Evolutionary conservation across 306 rosid species (phyloP).

Genomic region (Geum urbanum): DNA sequence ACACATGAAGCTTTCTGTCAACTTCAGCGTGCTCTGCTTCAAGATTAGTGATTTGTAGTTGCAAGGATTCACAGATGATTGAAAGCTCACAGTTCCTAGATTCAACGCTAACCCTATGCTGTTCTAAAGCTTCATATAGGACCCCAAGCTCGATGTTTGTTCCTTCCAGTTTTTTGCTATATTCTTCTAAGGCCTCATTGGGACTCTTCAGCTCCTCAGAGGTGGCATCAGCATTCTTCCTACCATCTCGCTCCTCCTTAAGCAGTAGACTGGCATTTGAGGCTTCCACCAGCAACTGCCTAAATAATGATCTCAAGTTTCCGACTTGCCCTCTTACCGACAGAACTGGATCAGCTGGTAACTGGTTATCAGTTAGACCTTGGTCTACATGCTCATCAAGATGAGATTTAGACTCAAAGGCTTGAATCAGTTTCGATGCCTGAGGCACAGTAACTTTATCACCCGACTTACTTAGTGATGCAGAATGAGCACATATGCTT

Average conservation of each 20-base stretch:
- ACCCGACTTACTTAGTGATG: slow-evolving; percentile 36
- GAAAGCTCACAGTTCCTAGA: slow-evolving; percentile 51
- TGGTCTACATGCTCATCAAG: slow-evolving; percentile 47
- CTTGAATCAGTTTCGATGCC: slow-evolving; percentile 79
- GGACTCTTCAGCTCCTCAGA: slow-evolving; percentile 41
- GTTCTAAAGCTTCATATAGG: slow-evolving; percentile 63
- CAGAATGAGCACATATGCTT: slow-evolving; percentile 41
- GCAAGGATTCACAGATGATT: slow-evolving; percentile 45
- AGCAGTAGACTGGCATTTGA: slow-evolving; percentile 46
- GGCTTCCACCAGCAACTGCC: slow-evolving; percentile 53
- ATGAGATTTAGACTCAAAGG: slow-evolving; percentile 65
- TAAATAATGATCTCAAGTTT: slow-evolving; percentile 53
- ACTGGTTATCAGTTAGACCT: slow-evolving; percentile 32
- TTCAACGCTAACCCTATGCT: slow-evolving; percentile 45
- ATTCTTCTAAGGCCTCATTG: slow-evolving; percentile 56
- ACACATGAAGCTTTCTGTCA: slow-evolving; percentile 50
- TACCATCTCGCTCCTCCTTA: slow-evolving; percentile 55
- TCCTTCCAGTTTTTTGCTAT: slow-evolving; percentile 54
- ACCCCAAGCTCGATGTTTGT: slow-evolving; percentile 64
- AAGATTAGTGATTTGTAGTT: slow-evolving; percentile 38
- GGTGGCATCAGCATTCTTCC: slow-evolving; percentile 47
- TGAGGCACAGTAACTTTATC: slow-evolving; percentile 48
- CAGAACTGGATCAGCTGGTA: slow-evolving; percentile 40
- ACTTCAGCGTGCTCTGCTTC: slow-evolving; percentile 47
- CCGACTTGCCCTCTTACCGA: slow-evolving; percentile 44